Evolutionary conservation across 176 grass and related monocot genomes (phyloP).

Genomic region (Ensete glaucum): DNA sequence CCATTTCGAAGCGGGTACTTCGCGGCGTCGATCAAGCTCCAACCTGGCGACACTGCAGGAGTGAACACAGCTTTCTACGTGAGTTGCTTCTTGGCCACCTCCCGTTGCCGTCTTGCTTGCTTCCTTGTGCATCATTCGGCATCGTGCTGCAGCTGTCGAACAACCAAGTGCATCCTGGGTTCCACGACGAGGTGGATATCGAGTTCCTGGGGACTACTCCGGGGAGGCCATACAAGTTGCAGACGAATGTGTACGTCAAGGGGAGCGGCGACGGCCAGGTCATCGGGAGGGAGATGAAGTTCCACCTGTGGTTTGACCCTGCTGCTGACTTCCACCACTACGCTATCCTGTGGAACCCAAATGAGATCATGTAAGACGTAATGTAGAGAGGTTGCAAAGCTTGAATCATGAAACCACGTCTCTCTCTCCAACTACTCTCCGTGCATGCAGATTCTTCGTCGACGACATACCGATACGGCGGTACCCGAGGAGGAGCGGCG

Average conservation of each 20-base stretch:
- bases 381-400: not conserved
- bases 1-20: slow-evolving; percentile 47
- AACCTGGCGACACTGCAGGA: slow-evolving; percentile 51
- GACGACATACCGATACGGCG: slow-evolving; percentile 53
- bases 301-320: slow-evolving; percentile 81
- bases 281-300: slow-evolving; percentile 51
- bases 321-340: slow-evolving; percentile 61
- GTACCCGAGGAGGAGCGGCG: slow-evolving; percentile 21
- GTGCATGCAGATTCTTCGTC: slow-evolving; percentile 38
- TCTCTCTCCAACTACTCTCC: too few relatives aligned
- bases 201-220: slow-evolving; percentile 57
- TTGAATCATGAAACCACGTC: not conserved
- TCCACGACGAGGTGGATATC: slow-evolving; percentile 63
- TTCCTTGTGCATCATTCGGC: not conserved
- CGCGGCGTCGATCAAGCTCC: slow-evolving; percentile 42
- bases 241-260: slow-evolving; percentile 56
- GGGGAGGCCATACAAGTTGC: slow-evolving; percentile 46
- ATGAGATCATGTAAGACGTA: slow-evolving; percentile 35
- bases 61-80: slow-evolving; percentile 67
- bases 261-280: slow-evolving; percentile 46
- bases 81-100: not conserved
- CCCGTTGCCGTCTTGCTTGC: not conserved
- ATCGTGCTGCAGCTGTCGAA: slow-evolving; percentile 35
- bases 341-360: slow-evolving; percentile 58
- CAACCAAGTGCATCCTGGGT: slow-evolving; percentile 43